These are phyloP conservation scores for Arxiozyma telluris DNA, from an alignment of 1,139 yeast species.

Conservation along the genomic window DNA sequence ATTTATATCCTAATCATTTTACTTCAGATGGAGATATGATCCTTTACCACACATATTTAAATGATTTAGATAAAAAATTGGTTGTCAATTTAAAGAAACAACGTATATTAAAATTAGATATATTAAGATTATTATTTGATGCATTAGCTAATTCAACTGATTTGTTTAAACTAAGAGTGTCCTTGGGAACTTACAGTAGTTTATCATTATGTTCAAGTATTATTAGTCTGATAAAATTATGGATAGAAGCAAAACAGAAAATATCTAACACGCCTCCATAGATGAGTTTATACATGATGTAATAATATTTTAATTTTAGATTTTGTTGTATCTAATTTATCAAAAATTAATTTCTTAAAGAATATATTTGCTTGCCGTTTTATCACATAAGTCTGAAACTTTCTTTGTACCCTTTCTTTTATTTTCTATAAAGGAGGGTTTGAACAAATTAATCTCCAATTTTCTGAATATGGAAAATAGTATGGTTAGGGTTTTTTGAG, in stretches of 20 bases:
- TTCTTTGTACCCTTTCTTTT: not conserved
- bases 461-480: too few relatives aligned
- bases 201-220: constrained; percentile 34
- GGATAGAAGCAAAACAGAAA: constrained; percentile 13
- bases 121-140: constrained; percentile 35
- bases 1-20: not conserved
- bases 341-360: too few relatives aligned
- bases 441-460: not conserved
- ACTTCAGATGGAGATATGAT: not conserved
- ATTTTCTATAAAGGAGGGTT: not conserved
- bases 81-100: not conserved
- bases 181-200: constrained; percentile 28
- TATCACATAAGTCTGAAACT: too few relatives aligned
- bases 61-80: not conserved
- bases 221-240: constrained; percentile 36
- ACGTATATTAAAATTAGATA: constrained; percentile 18
- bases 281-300: not conserved
- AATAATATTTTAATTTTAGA: too few relatives aligned
- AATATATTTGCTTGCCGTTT: not conserved
- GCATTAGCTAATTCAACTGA: constrained; percentile 38
- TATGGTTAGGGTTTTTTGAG: too few relatives aligned
- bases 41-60: not conserved
- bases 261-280: not conserved
- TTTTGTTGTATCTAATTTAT: too few relatives aligned
- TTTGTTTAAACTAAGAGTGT: constrained; percentile 33